These are phyloP conservation scores for Xylaria nigripes DNA, from an alignment of 495 filamentous ascomycete genomes.

Conservation along the genomic window DNA sequence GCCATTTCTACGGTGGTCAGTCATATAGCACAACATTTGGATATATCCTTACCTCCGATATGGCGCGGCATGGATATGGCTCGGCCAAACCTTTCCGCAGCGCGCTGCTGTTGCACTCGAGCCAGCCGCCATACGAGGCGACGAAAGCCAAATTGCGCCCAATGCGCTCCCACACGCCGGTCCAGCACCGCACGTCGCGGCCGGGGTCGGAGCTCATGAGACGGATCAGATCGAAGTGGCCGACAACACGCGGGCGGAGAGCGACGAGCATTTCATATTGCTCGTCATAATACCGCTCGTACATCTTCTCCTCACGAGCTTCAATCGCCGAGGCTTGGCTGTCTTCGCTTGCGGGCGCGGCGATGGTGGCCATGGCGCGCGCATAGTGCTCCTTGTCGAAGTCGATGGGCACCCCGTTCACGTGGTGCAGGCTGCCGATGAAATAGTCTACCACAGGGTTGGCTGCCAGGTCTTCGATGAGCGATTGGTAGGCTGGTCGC, in stretches of 20 bases:
- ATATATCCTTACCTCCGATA: conserved; percentile 49
- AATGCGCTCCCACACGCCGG: conserved; percentile 63
- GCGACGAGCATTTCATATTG: conserved; percentile 71
- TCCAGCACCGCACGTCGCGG: conserved; percentile 41
- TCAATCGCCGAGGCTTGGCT: neutral
- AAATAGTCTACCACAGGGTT: conserved; percentile 72
- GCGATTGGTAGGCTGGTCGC: conserved; percentile 50
- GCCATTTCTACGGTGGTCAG: conserved; percentile 20
- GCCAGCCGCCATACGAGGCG: conserved; percentile 62
- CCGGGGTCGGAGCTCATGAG: conserved; percentile 64
- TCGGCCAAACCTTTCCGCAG: conserved; percentile 84
- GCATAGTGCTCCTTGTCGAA: conserved; percentile 63
- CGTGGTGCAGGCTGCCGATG: conserved; percentile 86
- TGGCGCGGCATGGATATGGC: conserved; percentile 74
- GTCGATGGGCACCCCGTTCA: conserved; percentile 79
- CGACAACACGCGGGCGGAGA: conserved; percentile 72
- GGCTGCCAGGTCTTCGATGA: conserved; percentile 52
- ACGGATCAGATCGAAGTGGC: conserved; percentile 88
- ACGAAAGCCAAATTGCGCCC: conserved; percentile 66
- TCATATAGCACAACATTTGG: neutral
- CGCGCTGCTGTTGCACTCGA: conserved; percentile 82
- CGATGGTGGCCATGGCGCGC: conserved; percentile 32
- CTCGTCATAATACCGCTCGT: conserved; percentile 75
- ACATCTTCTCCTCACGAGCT: conserved; percentile 60
- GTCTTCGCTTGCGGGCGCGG: neutral